phyloP scores from a whole-genome alignment of 164 flowering plant genomes.

The Platanus orientalis region DNA sequence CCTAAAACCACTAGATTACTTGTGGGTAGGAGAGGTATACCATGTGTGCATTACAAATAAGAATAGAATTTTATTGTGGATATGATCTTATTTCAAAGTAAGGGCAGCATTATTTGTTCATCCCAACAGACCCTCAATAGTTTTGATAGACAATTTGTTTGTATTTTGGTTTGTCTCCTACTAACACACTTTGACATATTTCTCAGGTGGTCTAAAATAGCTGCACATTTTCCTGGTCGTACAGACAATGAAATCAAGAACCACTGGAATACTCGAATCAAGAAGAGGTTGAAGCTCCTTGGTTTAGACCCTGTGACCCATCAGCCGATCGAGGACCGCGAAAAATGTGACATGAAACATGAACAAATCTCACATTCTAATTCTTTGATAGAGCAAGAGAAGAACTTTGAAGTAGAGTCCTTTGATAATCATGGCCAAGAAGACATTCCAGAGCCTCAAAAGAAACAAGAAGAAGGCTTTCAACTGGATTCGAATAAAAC shows the following conservation, averaged over 20 bases:
- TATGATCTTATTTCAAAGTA: no score
- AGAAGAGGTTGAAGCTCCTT: slow-evolving; percentile 49
- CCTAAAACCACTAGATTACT: no score
- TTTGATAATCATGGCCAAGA: neutral
- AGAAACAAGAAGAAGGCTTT: slow-evolving; percentile 15
- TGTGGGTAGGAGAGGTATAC: no score
- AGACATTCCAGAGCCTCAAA: neutral
- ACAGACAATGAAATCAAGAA: slow-evolving; percentile 81
- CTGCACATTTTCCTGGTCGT: slow-evolving; percentile 65
- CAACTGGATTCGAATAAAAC: slow-evolving; percentile 15
- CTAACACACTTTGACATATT: neutral
- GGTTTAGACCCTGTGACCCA: slow-evolving; percentile 65
- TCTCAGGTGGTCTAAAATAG: slow-evolving; percentile 80
- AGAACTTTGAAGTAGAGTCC: neutral
- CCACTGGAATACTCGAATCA: slow-evolving; percentile 74
- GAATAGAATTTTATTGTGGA: no score
- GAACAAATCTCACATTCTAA: slow-evolving; percentile 7
- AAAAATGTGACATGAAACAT: slow-evolving; percentile 7
- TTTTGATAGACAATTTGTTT: no score
- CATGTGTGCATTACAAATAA: no score
- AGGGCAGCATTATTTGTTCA: no score
- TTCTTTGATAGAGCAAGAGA: slow-evolving; percentile 3
- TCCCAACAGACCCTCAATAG: no score
- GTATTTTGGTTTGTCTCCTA: no score
- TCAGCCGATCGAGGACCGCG: slow-evolving; percentile 31